These are phyloP conservation scores for Plasmodium malariae DNA, from an alignment of 169 alveolate genomes.

Conservation along the genomic window DNA sequence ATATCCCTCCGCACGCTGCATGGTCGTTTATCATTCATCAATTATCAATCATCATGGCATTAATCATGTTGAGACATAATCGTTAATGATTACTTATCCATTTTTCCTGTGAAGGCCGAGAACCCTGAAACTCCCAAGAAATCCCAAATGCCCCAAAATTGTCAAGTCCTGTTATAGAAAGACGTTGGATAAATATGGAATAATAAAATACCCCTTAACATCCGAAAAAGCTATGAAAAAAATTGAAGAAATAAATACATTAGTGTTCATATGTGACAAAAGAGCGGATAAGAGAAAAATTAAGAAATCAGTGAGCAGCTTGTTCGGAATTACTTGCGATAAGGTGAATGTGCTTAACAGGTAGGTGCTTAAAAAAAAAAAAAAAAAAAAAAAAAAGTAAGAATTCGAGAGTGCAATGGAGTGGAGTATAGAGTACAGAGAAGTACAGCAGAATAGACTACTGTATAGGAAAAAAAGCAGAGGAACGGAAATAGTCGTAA, in stretches of 20 bases:
- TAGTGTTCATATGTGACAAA: conserved; percentile 94
- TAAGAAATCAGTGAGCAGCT: conserved; percentile 94
- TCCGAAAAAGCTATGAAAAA: conserved; percentile 98
- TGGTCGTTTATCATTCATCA: too few species aligned
- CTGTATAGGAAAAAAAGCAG: too few species aligned
- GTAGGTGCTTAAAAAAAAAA: conserved; percentile 2
- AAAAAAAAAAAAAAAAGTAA: not conserved
- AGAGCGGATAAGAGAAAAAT: conserved; percentile 96
- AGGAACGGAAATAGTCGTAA: too few species aligned
- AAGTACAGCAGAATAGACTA: too few species aligned
- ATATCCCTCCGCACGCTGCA: too few species aligned
- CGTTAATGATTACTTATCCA: not conserved
- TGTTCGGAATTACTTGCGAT: conserved; percentile 93
- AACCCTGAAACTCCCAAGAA: conserved; percentile 90
- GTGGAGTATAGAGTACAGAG: too few species aligned
- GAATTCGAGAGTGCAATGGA: too few species aligned
- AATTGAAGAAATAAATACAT: conserved; percentile 98
- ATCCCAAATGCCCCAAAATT: conserved; percentile 91
- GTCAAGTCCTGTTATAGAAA: conserved; percentile 85
- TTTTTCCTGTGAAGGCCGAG: conserved; percentile 34
- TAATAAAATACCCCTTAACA: conserved; percentile 95
- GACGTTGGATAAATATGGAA: conserved; percentile 92
- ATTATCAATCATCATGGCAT: too few species aligned
- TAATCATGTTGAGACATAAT: too few species aligned
- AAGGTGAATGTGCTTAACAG: conserved; percentile 96